Conservation (phyloP, 1,139 yeast genomes). For the Kurtzmaniella quercitrusa region DNA sequence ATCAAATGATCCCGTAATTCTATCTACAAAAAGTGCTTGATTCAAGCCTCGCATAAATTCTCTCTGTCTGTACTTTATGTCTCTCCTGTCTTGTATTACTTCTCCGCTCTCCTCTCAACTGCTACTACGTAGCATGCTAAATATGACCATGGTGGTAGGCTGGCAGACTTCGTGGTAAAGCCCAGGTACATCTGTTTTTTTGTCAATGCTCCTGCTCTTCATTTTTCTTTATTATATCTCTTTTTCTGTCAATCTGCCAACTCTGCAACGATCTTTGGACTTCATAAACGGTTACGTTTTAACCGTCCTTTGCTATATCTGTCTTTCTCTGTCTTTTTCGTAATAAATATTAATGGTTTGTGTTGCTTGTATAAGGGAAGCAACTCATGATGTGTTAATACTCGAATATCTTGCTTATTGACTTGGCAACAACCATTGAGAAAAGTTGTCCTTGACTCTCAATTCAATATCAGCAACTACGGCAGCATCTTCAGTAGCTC, state of each 20-base stretch:
- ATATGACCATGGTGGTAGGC: background rate
- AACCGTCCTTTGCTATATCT: background rate
- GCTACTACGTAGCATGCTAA: background rate
- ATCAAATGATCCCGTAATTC: background rate
- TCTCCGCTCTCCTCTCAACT: background rate
- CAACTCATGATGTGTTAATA: background rate
- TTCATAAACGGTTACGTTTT: background rate
- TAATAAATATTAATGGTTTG: background rate
- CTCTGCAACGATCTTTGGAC: no score
- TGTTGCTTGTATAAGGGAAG: background rate
- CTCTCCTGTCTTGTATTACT: background rate
- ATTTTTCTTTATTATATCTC: background rate
- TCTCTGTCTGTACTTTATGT: background rate
- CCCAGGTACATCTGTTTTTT: background rate
- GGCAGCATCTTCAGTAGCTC: constrained; percentile 21
- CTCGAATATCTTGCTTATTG: background rate
- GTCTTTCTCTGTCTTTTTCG: background rate
- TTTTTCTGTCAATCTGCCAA: background rate
- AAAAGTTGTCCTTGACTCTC: constrained; percentile 39
- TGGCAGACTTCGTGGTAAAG: background rate
- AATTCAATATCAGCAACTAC: constrained; percentile 31
- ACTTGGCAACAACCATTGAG: constrained; percentile 39
- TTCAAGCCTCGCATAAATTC: background rate
- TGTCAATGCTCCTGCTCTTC: background rate
- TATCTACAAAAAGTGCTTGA: background rate